These are phyloP conservation scores for Komagataella pseudopastoris DNA, from an alignment of 805 yeast genomes.

Conservation along the genomic window DNA sequence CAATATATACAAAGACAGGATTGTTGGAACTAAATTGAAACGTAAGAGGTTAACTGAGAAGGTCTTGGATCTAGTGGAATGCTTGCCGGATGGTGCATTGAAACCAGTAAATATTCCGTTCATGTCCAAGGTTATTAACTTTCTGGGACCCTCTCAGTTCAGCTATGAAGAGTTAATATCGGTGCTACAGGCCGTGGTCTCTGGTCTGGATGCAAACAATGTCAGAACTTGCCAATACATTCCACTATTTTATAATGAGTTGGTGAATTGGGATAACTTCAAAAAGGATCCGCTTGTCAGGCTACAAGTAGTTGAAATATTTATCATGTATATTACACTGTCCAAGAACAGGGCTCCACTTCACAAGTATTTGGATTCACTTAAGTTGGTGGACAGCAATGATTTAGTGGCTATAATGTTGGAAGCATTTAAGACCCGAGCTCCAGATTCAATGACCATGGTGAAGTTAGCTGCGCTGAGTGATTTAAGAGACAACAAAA, in stretches of 20 bases:
- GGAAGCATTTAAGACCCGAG: constrained; percentile 14
- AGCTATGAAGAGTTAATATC: constrained; percentile 3
- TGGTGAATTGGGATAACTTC: constrained; percentile 14
- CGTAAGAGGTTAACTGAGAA: neutral
- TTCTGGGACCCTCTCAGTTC: constrained; percentile 9
- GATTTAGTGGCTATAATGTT: constrained; percentile 14
- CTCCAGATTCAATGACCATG: constrained; percentile 16
- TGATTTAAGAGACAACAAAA: constrained; percentile 1
- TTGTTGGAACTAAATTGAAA: neutral
- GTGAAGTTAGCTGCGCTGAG: constrained; percentile 9
- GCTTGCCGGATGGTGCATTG: neutral
- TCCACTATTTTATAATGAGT: constrained; percentile 17
- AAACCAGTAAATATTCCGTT: constrained; percentile 6
- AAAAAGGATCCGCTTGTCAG: constrained; percentile 8
- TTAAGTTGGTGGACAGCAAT: constrained; percentile 12
- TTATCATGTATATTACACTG: constrained; percentile 17
- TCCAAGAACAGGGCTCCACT: constrained; percentile 14
- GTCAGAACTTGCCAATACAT: constrained; percentile 10
- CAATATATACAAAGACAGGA: neutral
- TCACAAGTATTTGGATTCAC: constrained; percentile 13
- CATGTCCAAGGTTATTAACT: constrained; percentile 15
- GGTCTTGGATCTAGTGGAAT: neutral
- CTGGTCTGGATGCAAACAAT: constrained; percentile 1
- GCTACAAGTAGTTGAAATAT: constrained; percentile 18
- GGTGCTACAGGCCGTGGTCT: constrained; percentile 3